These are phyloP conservation scores for Forsythia viridissima DNA, from an alignment of 257 asterid species.

Conservation along the genomic window DNA sequence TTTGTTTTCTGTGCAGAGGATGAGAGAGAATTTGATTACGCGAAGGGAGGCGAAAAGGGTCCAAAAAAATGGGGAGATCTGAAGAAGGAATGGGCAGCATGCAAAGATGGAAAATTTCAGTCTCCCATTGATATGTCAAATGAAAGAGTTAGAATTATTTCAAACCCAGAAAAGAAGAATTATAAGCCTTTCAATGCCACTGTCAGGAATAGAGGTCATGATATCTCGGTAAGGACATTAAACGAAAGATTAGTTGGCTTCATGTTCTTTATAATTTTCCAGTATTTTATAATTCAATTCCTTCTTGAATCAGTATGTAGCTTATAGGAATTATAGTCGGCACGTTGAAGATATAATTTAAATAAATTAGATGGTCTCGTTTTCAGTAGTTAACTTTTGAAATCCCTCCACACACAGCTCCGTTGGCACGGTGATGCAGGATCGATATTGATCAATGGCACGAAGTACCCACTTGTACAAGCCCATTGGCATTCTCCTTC, in stretches of 20 bases:
- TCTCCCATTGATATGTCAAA: conserved; percentile 66
- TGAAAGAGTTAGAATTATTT: conserved; percentile 38
- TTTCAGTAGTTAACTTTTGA: neutral
- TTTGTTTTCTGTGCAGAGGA: neutral
- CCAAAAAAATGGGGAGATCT: conserved; percentile 67
- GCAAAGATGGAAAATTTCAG: conserved; percentile 54
- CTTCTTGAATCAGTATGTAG: neutral
- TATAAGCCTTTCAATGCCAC: conserved; percentile 51
- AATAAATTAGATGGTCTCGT: neutral
- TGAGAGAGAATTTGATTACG: conserved; percentile 14
- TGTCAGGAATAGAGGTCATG: conserved; percentile 67
- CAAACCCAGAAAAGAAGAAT: conserved; percentile 23
- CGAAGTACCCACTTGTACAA: conserved; percentile 40
- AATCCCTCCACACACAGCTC: conserved; percentile 32
- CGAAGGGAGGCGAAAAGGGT: conserved; percentile 35
- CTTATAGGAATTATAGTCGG: too few species aligned
- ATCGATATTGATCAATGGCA: conserved; percentile 44
- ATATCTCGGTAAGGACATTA: conserved; percentile 43
- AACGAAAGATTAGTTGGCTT: neutral
- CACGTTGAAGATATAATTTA: neutral
- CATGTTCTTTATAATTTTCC: neutral
- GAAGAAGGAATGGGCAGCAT: conserved; percentile 65
- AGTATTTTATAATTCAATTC: too few species aligned
- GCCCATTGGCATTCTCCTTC: conserved; percentile 90
- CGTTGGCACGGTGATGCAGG: conserved; percentile 66